Evolutionary conservation across 2,329 filamentous ascomycete species (phyloP).

Genomic region (Diaporthe sp.): DNA sequence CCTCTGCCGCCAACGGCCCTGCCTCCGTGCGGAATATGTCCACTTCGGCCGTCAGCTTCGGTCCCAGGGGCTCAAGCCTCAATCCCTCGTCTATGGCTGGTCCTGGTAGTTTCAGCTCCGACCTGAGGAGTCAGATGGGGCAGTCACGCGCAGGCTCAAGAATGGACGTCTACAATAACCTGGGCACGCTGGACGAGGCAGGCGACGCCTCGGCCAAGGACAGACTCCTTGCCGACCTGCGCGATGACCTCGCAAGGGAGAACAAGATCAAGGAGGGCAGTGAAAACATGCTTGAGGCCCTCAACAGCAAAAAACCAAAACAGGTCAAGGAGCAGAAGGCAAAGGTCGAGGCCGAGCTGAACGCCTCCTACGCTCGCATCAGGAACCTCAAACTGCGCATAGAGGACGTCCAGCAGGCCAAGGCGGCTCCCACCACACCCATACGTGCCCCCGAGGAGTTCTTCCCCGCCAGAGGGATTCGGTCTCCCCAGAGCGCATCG

Average conservation of each 20-base stretch:
- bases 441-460: conserved; percentile 66
- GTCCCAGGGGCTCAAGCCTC: conserved; percentile 77
- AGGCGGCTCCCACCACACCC: conserved; percentile 65
- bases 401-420: conserved; percentile 69
- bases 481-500: conserved; percentile 71
- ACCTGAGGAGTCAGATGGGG: conserved; percentile 81
- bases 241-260: conserved; percentile 92
- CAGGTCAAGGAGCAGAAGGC: conserved; percentile 89
- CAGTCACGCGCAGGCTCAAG: conserved; percentile 75
- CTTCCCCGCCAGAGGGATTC: conserved; percentile 61
- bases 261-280: conserved; percentile 98
- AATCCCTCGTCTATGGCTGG: conserved; percentile 72
- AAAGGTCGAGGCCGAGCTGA: conserved; percentile 89
- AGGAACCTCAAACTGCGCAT: conserved; percentile 73
- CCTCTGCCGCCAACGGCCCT: conserved; percentile 57
- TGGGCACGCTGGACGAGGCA: conserved; percentile 75
- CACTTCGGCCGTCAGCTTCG: conserved; percentile 72
- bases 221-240: conserved; percentile 80
- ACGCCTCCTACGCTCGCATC: conserved; percentile 83
- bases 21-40: conserved; percentile 60
- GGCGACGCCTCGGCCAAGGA: conserved; percentile 72
- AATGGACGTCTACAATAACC: conserved; percentile 61
- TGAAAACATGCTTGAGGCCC: conserved; percentile 95
- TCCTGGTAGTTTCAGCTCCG: conserved; percentile 90
- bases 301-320: conserved; percentile 95